These are phyloP conservation scores for Nidula niveotomentosa DNA, from an alignment of 1,284 basidiomycete genomes.

Conservation along the genomic window DNA sequence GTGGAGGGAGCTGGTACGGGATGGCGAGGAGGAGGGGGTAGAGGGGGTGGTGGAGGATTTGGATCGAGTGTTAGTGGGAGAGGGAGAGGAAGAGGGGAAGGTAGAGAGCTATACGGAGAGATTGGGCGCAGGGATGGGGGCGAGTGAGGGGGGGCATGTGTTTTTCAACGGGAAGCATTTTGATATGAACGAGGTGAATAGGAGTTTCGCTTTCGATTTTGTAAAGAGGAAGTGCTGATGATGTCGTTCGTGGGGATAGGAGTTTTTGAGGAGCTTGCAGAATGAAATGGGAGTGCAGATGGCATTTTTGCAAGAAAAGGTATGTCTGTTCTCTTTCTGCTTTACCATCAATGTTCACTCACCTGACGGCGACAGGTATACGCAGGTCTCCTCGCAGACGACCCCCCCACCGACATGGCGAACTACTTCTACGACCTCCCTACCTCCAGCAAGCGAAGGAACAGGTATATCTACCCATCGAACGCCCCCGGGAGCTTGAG, in stretches of 20 bases:
- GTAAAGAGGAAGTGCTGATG: background rate
- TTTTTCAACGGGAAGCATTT: slow-evolving; percentile 91
- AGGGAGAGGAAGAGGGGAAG: slow-evolving; percentile 22
- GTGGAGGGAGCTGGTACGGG: too few species aligned
- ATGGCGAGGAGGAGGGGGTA: too few species aligned
- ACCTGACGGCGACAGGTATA: slow-evolving; percentile 51
- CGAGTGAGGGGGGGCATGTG: slow-evolving; percentile 52
- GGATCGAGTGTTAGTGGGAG: too few species aligned
- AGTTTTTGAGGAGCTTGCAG: slow-evolving; percentile 68
- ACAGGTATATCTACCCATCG: slow-evolving; percentile 65
- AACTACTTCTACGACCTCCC: slow-evolving; percentile 92
- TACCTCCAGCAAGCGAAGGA: slow-evolving; percentile 67
- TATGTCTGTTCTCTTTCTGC: slow-evolving; percentile 23
- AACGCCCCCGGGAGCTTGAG: slow-evolving; percentile 41
- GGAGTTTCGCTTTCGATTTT: slow-evolving; percentile 21
- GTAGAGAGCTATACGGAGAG: slow-evolving; percentile 52
- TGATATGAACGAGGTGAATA: slow-evolving; percentile 62
- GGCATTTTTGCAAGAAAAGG: slow-evolving; percentile 72
- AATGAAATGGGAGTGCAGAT: slow-evolving; percentile 60
- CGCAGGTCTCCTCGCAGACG: slow-evolving; percentile 58
- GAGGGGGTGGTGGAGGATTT: too few species aligned
- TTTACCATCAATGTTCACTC: slow-evolving; percentile 6
- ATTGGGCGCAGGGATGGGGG: slow-evolving; percentile 41
- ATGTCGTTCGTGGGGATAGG: slow-evolving; percentile 36
- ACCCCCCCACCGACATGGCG: slow-evolving; percentile 45